Percentiles rank a stretch among this genome's conserved stretches.
phyloP scores from a whole-genome alignment of 2,329 filamentous ascomycete species.

The Alternaria postmessia region DNA sequence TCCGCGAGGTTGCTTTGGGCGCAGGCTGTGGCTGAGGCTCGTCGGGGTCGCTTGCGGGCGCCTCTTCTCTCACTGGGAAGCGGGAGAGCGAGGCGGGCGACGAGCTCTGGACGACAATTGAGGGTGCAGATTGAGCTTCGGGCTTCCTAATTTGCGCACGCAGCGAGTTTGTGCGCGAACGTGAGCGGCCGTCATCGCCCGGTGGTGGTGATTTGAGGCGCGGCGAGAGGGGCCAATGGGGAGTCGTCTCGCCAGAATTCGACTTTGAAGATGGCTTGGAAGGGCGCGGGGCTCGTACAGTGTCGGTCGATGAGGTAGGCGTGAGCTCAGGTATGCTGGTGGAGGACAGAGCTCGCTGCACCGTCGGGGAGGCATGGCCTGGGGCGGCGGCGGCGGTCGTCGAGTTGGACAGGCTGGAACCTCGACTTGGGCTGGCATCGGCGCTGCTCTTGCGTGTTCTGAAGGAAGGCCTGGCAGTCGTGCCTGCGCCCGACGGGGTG shows the following conservation, averaged over 20 bases:
- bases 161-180: constrained; percentile 56
- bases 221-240: constrained; percentile 80
- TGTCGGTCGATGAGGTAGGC: constrained; percentile 65
- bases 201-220: constrained; percentile 77
- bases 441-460: constrained; percentile 56
- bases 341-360: constrained; percentile 73
- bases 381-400: constrained; percentile 41
- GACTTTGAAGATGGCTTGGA: constrained; percentile 67
- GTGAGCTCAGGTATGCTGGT: constrained; percentile 72
- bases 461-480: constrained; percentile 38
- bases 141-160: constrained; percentile 46
- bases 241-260: constrained; percentile 57
- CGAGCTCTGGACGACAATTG: constrained; percentile 57
- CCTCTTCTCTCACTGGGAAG: constrained; percentile 39
- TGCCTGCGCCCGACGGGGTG: constrained; percentile 26
- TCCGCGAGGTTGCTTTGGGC: constrained; percentile 58
- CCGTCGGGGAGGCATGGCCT: constrained; percentile 67
- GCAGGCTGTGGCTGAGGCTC: constrained; percentile 35
- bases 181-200: constrained; percentile 40
- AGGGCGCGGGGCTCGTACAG: constrained; percentile 68
- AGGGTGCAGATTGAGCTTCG: constrained; percentile 48
- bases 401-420: constrained; percentile 43
- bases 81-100: constrained; percentile 51
- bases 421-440: constrained; percentile 53
- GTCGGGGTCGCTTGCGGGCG: constrained; percentile 45